Base-by-base conservation (phyloP, 2,329 filamentous ascomycete genomes). In the Capronia coronata region DNA sequence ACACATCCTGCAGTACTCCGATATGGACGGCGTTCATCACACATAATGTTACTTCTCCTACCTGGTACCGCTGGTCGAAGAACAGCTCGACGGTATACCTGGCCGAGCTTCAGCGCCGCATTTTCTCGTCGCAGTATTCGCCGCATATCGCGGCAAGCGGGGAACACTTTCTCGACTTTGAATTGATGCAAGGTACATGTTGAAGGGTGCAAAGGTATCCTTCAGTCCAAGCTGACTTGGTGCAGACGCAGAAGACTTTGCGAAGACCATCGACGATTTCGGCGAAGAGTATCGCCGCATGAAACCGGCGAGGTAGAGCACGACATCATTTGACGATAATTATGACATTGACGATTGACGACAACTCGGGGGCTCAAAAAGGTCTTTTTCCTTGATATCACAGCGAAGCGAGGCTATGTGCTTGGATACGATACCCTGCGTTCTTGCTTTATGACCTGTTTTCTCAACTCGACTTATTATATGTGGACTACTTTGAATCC, bases 1-100 rank as follows among this genome's bases (percentile, higher is more conserved):
- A 41, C 35, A 38, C 43, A 48, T 29, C 42, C 40, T 40, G 56
- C n/a, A 73, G 71, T 16, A 74, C 76, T 2, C 79, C 79, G 0
- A 75, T 82, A 48, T 83, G 79, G 79, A 83, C 78, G 2, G 75
- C 75, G 0, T 79, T 79, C 52, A 68, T 79, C 16, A 75, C 73
- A 1, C 64, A 71, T 19, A 70, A 74, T 47, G 64, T 77, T 27
- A 64, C 65, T 22, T 66, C 69, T 44, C 68, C 64, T 3, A 66
- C 65, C 27, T 80, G 77, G 76, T 68, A 76, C 50, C 69, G 68
- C 34, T 51, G 47, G 35, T 13, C 44, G 13, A 49, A 49, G 30
- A 48, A 52, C 22, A 65, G 63, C 9, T 70, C 67, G 32, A 69
- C 70, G 1, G 63, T 79, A 1, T 63, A 74, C 19, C 62, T 82